Conservation (phyloP, 129 eudicot genomes). For the Mikania micrantha region DNA sequence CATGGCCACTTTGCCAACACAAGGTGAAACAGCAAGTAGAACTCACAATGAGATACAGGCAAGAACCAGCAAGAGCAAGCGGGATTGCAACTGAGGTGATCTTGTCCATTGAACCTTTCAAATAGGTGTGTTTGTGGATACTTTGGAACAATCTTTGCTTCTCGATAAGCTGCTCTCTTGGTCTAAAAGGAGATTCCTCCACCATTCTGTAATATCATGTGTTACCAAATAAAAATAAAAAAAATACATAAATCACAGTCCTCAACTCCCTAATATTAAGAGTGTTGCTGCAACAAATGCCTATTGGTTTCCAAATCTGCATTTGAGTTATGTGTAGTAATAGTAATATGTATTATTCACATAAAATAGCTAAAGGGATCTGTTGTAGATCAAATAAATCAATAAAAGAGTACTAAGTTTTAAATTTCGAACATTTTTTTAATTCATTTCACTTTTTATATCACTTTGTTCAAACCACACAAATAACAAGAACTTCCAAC, state of each 20-base stretch:
- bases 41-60: slow-evolving; percentile 67
- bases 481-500: not conserved
- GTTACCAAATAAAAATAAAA: not conserved
- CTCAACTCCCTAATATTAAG: not conserved
- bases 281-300: not conserved
- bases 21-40: not conserved
- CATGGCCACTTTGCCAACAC: not conserved
- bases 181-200: slow-evolving; percentile 71
- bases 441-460: not conserved
- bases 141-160: slow-evolving; percentile 65
- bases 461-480: not conserved
- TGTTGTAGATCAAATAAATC: not conserved
- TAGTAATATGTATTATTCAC: slow-evolving; percentile 1
- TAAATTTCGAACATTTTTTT: not conserved
- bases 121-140: slow-evolving; percentile 74
- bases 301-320: not conserved
- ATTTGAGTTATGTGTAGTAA: not conserved
- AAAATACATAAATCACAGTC: not conserved
- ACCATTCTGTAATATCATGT: slow-evolving; percentile 53
- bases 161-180: slow-evolving; percentile 78
- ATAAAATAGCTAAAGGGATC: not conserved
- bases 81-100: slow-evolving; percentile 94
- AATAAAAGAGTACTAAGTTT: not conserved
- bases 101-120: slow-evolving; percentile 67
- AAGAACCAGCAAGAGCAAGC: slow-evolving; percentile 62